These are phyloP conservation scores for Termitomyces sp. DNA, from an alignment of 768 basidiomycete genomes.

Conservation along the genomic window DNA sequence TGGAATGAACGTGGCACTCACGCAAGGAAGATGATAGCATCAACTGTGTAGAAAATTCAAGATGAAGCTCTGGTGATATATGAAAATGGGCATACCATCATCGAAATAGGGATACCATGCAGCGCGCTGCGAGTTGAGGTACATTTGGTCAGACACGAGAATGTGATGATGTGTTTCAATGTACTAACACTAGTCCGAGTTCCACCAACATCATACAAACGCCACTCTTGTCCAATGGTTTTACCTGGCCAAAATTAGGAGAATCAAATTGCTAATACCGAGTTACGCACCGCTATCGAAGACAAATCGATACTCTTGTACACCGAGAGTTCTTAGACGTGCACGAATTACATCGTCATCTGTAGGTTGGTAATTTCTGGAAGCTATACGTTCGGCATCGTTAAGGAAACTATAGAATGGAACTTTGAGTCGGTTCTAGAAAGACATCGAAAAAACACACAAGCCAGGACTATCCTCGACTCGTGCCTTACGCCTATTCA, in stretches of 20 bases:
- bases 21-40: slow-evolving; percentile 83
- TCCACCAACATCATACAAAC: slow-evolving; percentile 80
- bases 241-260: slow-evolving; percentile 32
- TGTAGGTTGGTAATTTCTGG: slow-evolving; percentile 58
- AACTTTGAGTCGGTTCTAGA: not conserved
- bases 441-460: slow-evolving; percentile 35
- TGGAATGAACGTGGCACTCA: slow-evolving; percentile 23
- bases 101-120: slow-evolving; percentile 84
- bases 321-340: slow-evolving; percentile 70
- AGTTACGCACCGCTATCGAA: slow-evolving; percentile 53
- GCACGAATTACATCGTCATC: slow-evolving; percentile 79
- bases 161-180: slow-evolving; percentile 8
- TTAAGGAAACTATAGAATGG: slow-evolving; percentile 52
- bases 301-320: slow-evolving; percentile 68
- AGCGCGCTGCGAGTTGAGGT: slow-evolving; percentile 40
- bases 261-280: not conserved
- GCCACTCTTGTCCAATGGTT: slow-evolving; percentile 67
- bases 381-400: slow-evolving; percentile 63
- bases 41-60: slow-evolving; percentile 32
- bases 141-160: slow-evolving; percentile 2
- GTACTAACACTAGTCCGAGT: slow-evolving; percentile 58
- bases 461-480: slow-evolving; percentile 73
- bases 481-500: slow-evolving; percentile 45
- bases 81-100: slow-evolving; percentile 38
- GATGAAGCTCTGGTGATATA: not conserved